Base-by-base conservation (phyloP, 768 basidiomycete genomes). In the Coprinopsis marcescibilis region DNA sequence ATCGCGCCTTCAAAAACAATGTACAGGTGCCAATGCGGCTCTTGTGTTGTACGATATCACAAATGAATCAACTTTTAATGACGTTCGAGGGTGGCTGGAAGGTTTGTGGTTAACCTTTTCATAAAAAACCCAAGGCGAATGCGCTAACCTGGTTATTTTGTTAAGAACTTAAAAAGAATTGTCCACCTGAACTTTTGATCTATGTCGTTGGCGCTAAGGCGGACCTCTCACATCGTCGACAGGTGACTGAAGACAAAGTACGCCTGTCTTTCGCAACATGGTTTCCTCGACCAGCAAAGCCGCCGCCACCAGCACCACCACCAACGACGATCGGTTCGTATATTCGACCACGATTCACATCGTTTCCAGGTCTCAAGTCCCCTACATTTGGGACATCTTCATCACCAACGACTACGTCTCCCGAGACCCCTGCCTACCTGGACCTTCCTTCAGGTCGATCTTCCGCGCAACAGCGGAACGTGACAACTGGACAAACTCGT, bases 121-220 rank as follows among this genome's bases (percentile, higher is more conserved):
- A 48, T 32, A 36, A 57, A 44, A 20, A 25, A 44, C 34, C 26
- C 14, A 19, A 7, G 30, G 26, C 27, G 21, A 17, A 43, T 49
- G 38, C 36, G 36, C 42, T 46, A 44, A 53, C 40, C 46, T 53
- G 53, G 17, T 40, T 40, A 8, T 15, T 46, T 55, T 48, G 54
- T 57, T 33, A 66, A 91, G 89, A 92, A 68, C 74, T 90, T 53
- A 90, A 86, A 78, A 89, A 86, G 76, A 90, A 91, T 61, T 89
- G 88, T 57, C 73, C 85, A 34, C 78, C 85, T 40, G 90, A 94
- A 59, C 76, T 93, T 48, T 84, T 95, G 62, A 91, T 96, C 58
- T 92, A 93, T 65, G 89, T 97, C 57, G 92, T 96, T 56, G 93
- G 94, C 48, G 81, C 93, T 52, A 97, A 97, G 65, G 85, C 88